These are phyloP conservation scores for Gossypium lobatum DNA, from an alignment of 441 rosid genomes.

Conservation along the genomic window DNA sequence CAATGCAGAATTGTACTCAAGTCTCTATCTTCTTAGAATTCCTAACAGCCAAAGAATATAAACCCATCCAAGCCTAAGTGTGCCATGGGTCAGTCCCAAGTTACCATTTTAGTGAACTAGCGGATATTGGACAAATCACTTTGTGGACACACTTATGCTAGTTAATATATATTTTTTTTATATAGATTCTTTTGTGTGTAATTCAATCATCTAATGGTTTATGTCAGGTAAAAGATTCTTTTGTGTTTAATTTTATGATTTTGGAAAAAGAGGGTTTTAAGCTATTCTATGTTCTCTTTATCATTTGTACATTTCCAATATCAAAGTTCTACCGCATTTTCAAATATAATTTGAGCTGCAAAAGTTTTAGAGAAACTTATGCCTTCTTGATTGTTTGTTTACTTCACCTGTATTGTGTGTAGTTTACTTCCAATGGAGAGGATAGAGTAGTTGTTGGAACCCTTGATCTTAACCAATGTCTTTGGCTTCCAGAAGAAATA, in stretches of 20 bases:
- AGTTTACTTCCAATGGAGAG: conserved; percentile 59
- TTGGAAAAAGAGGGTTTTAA: neutral
- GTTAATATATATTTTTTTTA: neutral
- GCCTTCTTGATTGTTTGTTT: neutral
- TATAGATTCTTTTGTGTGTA: neutral
- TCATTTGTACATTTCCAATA: neutral
- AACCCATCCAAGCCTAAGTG: no score
- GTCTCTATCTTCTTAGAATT: no score
- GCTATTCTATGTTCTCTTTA: neutral
- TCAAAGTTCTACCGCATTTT: neutral
- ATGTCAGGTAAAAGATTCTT: neutral
- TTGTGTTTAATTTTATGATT: neutral
- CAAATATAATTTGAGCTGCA: neutral
- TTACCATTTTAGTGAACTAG: neutral
- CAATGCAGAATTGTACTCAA: no score
- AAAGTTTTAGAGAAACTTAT: neutral
- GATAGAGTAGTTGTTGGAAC: conserved; percentile 80
- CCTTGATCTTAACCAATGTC: conserved; percentile 83
- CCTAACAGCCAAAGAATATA: no score
- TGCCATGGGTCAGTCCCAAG: neutral
- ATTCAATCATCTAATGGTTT: neutral
- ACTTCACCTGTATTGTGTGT: conserved; percentile 12
- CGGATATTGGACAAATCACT: neutral
- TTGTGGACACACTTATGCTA: neutral
- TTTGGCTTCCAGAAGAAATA: conserved; percentile 80